phyloP scores from a whole-genome alignment of 345 rosid genomes.

The Bruguiera gymnorhiza region DNA sequence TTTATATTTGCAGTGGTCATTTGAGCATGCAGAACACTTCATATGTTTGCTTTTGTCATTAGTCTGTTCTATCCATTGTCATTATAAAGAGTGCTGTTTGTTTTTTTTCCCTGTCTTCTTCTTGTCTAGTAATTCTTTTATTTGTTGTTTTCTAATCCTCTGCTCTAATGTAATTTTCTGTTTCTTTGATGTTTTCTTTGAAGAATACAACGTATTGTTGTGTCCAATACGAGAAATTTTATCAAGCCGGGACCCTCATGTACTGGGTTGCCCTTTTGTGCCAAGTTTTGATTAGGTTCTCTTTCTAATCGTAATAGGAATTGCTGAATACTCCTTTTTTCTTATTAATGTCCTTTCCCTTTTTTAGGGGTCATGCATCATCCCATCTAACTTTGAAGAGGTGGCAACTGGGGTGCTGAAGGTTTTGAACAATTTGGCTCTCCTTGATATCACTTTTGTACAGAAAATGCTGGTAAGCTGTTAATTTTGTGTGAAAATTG shows the following conservation, averaged over 20 bases:
- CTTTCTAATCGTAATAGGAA: not conserved
- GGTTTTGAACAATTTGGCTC: constrained; percentile 71
- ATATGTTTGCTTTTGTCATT: too few species aligned
- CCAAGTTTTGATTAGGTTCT: not conserved
- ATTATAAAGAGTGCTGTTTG: not conserved
- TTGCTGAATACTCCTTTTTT: not conserved
- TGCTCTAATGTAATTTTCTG: not conserved
- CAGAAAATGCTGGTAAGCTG: constrained; percentile 63
- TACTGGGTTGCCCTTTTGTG: not conserved
- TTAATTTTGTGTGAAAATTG: constrained; percentile 9
- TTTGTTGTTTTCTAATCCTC: not conserved
- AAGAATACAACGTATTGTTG: not conserved
- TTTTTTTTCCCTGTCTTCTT: not conserved
- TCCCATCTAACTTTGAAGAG: constrained; percentile 77
- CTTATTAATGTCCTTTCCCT: not conserved
- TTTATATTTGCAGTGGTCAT: not conserved
- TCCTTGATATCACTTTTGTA: constrained; percentile 50
- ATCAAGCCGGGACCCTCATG: too few species aligned
- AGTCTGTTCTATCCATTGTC: not conserved
- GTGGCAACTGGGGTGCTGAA: constrained; percentile 73
- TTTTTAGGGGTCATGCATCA: constrained; percentile 51
- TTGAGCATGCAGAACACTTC: not conserved
- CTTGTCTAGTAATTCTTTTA: not conserved
- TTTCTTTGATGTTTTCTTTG: not conserved
- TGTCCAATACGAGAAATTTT: not conserved